phyloP scores from a whole-genome alignment of 257 asterid genomes.

The Solanum virginianum region DNA sequence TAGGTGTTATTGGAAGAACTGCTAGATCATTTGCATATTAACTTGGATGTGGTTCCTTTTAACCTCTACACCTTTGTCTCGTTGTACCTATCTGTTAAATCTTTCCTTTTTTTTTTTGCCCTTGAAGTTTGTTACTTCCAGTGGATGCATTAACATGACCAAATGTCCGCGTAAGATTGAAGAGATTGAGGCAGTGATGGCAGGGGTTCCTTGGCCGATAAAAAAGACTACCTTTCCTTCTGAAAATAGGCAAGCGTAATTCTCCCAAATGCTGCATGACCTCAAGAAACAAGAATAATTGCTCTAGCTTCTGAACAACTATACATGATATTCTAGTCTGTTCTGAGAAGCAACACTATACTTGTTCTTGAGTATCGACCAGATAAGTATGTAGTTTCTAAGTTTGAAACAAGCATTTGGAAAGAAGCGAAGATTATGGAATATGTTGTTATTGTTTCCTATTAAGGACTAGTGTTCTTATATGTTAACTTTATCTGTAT shows the following conservation, averaged over 20 bases:
- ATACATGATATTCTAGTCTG: not conserved
- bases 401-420: not conserved
- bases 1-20: not conserved
- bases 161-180: conserved; percentile 69
- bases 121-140: conserved; percentile 47
- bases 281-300: not conserved
- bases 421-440: not conserved
- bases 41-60: not conserved
- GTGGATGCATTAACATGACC: conserved; percentile 77
- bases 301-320: not conserved
- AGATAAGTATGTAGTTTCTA: not conserved
- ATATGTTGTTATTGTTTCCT: not conserved
- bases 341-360: not conserved
- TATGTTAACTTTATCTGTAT: not conserved
- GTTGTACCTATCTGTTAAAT: not conserved
- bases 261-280: not conserved
- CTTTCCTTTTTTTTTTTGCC: not conserved
- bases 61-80: not conserved
- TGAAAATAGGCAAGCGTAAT: conserved; percentile 12
- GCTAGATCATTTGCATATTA: not conserved
- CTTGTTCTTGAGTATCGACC: not conserved
- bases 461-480: not conserved
- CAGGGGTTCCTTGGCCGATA: conserved; percentile 83
- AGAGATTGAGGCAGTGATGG: conserved; percentile 93
- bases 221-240: conserved; percentile 7